phyloP scores from a whole-genome alignment of 176 grass and related monocot species.

The Thinopyrum elongatum region DNA sequence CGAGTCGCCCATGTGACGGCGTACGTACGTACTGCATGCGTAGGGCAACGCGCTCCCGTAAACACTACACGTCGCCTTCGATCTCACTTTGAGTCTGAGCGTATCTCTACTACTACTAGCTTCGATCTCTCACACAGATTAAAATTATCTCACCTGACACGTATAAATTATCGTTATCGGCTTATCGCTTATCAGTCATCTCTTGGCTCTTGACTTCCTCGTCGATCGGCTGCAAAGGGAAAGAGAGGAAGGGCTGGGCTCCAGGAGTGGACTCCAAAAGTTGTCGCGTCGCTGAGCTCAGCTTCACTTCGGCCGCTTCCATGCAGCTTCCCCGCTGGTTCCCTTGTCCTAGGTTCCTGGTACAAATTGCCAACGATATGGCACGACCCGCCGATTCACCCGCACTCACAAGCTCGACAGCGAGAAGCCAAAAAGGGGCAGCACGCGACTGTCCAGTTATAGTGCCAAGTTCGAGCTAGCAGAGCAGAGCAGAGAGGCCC shows the following conservation, averaged over 20 bases:
- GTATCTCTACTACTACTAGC: neutral
- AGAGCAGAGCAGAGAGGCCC: neutral
- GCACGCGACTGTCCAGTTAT: neutral
- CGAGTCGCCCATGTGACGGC: neutral
- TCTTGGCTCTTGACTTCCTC: neutral
- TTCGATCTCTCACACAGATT: neutral
- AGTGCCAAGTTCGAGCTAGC: neutral
- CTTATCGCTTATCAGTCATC: neutral
- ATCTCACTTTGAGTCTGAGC: neutral
- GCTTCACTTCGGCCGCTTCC: neutral
- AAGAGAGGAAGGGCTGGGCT: neutral
- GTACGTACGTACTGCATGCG: neutral
- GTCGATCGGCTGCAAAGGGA: neutral
- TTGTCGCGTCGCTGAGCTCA: neutral
- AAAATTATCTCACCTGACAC: neutral
- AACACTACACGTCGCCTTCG: neutral
- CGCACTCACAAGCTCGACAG: neutral
- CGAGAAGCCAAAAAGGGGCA: neutral
- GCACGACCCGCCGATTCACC: neutral
- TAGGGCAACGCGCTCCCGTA: neutral
- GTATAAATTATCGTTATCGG: neutral
- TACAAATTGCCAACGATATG: neutral
- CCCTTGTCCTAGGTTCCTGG: neutral
- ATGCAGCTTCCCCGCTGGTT: neutral
- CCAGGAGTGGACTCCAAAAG: neutral